phyloP scores from a whole-genome alignment of 1,284 basidiomycete genomes.

The Inonotus obliquus region DNA sequence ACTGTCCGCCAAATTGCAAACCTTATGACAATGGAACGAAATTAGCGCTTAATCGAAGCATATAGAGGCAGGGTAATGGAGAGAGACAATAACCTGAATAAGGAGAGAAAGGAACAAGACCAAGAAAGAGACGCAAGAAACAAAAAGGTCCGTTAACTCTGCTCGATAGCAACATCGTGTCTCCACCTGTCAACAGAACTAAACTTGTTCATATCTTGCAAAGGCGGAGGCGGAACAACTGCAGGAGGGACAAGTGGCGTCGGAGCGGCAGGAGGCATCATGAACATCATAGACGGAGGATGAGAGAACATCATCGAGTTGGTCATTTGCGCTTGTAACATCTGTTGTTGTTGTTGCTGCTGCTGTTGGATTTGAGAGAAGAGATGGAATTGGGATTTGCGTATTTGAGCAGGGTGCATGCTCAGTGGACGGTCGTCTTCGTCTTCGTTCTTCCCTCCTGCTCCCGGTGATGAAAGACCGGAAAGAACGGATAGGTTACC shows the following conservation, averaged over 20 bases:
- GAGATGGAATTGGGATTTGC: slow-evolving; percentile 68
- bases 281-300: slow-evolving; percentile 58
- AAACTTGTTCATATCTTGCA: slow-evolving; percentile 59
- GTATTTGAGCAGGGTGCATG: slow-evolving; percentile 71
- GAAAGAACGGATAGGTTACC: slow-evolving; percentile 24
- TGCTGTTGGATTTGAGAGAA: slow-evolving; percentile 51
- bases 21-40: neutral
- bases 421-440: slow-evolving; percentile 56
- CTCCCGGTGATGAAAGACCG: slow-evolving; percentile 19
- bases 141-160: slow-evolving; percentile 25
- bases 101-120: slow-evolving; percentile 1
- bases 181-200: slow-evolving; percentile 75
- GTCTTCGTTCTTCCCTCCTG: slow-evolving; percentile 24
- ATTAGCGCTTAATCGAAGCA: neutral
- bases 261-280: slow-evolving; percentile 31
- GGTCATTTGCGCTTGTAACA: slow-evolving; percentile 73
- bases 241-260: slow-evolving; percentile 34
- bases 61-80: neutral
- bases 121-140: slow-evolving; percentile 8
- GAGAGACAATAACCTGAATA: neutral
- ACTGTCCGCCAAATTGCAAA: no score
- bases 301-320: slow-evolving; percentile 66
- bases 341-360: slow-evolving; percentile 51
- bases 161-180: slow-evolving; percentile 65
- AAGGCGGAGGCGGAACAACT: slow-evolving; percentile 46